phyloP scores from a whole-genome alignment of 2,329 filamentous ascomycete genomes.

The Tolypocladium nubicola region DNA sequence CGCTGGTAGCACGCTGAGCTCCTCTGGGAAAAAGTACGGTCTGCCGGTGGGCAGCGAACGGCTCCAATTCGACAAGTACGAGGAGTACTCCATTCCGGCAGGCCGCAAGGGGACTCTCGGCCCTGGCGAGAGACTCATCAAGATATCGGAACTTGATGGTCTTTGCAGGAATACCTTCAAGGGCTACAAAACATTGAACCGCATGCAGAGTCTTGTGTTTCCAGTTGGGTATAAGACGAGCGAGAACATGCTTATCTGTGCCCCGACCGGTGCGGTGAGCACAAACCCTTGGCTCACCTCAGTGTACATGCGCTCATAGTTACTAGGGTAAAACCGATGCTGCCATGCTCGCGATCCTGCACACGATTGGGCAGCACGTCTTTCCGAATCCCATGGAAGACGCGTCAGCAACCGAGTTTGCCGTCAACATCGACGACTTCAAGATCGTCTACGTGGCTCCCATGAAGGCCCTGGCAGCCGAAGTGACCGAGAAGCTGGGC shows the following conservation, averaged over 20 bases:
- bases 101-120: constrained; percentile 65
- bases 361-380: constrained; percentile 79
- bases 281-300: too few species aligned
- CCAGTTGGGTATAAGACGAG: constrained; percentile 91
- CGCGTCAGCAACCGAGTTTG: constrained; percentile 64
- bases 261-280: constrained; percentile 78
- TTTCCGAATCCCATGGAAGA: constrained; percentile 70
- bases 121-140: constrained; percentile 62
- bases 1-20: constrained; percentile 76
- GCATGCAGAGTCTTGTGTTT: constrained; percentile 96
- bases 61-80: constrained; percentile 66
- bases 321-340: constrained; percentile 85
- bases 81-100: constrained; percentile 82
- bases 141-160: constrained; percentile 76
- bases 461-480: constrained; percentile 96
- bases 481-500: constrained; percentile 89
- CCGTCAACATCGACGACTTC: constrained; percentile 77
- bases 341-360: constrained; percentile 91
- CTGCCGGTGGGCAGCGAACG: constrained; percentile 67
- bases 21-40: constrained; percentile 70
- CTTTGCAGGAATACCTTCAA: constrained; percentile 87
- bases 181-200: constrained; percentile 85
- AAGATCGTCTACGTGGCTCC: constrained; percentile 98
- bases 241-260: constrained; percentile 98
- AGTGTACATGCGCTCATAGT: background rate